Conservation (phyloP, 495 filamentous ascomycete species). For the Penicillium turbatum region DNA sequence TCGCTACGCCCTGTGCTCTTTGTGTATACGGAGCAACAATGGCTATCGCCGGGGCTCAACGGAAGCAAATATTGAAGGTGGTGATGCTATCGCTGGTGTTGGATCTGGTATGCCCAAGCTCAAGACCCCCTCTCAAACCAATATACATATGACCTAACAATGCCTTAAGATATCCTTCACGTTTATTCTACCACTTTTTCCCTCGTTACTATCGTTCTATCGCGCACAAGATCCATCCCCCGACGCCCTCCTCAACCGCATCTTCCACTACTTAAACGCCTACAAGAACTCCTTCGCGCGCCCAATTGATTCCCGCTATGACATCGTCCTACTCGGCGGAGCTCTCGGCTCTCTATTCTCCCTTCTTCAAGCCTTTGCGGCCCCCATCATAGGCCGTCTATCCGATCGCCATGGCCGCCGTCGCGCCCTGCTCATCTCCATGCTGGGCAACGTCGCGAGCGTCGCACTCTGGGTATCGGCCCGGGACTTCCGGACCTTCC, state of each 20-base stretch:
- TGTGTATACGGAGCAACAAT: conserved; percentile 20
- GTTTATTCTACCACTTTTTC: conserved; percentile 97
- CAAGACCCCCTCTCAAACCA: neutral
- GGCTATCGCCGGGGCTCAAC: conserved; percentile 41
- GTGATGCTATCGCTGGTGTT: conserved; percentile 67
- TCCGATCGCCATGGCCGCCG: conserved; percentile 87
- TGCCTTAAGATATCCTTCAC: conserved; percentile 76
- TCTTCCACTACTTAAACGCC: conserved; percentile 80
- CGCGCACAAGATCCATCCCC: conserved; percentile 57
- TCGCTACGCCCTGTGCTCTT: neutral
- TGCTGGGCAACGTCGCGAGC: conserved; percentile 90
- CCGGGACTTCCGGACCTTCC: conserved; percentile 90
- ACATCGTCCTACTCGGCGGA: conserved; percentile 93
- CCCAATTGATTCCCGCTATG: conserved; percentile 93
- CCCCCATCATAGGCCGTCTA: conserved; percentile 82
- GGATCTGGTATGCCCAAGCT: conserved; percentile 59
- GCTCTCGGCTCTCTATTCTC: conserved; percentile 93
- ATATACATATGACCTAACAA: neutral
- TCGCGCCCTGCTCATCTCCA: conserved; percentile 82
- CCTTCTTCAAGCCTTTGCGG: conserved; percentile 86
- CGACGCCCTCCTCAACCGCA: conserved; percentile 64
- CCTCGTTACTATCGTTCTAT: conserved; percentile 92
- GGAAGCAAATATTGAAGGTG: conserved; percentile 82
- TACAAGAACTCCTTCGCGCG: conserved; percentile 93
- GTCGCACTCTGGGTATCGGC: conserved; percentile 93